Conservation (phyloP, 169 alveolate genomes). For the Plasmodium vinckei region DNA sequence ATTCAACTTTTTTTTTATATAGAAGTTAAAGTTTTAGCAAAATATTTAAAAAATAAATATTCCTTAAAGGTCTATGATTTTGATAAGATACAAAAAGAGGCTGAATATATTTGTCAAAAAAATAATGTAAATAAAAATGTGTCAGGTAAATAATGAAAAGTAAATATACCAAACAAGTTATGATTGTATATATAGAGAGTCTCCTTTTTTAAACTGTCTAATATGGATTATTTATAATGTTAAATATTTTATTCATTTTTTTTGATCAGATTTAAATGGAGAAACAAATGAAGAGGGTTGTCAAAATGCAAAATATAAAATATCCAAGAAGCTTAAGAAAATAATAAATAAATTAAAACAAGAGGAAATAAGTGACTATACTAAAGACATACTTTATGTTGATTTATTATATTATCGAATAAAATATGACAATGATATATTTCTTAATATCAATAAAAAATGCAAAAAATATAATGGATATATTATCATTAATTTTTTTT, state of each 20-base stretch:
- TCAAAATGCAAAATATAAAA: slow-evolving; percentile 6
- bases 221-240: background rate
- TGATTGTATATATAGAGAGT: background rate
- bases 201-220: background rate
- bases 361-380: slow-evolving; percentile 5
- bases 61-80: slow-evolving; percentile 35
- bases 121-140: slow-evolving; percentile 11
- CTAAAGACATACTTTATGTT: slow-evolving; percentile 15
- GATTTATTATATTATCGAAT: slow-evolving; percentile 49
- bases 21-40: slow-evolving; percentile 43
- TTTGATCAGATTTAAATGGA: background rate
- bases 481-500: slow-evolving; percentile 55
- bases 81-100: slow-evolving; percentile 38
- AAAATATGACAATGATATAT: slow-evolving; percentile 49
- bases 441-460: slow-evolving; percentile 4
- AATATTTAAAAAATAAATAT: slow-evolving; percentile 26
- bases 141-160: background rate
- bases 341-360: slow-evolving; percentile 15
- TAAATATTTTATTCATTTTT: slow-evolving; percentile 1
- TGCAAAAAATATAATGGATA: slow-evolving; percentile 30
- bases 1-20: background rate
- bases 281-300: background rate
- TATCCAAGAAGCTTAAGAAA: slow-evolving; percentile 27
- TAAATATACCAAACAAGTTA: background rate
- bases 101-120: slow-evolving; percentile 5